These are phyloP conservation scores for Ophiocytium majus DNA, from an alignment of 352 stramenopile species.

Conservation along the genomic window DNA sequence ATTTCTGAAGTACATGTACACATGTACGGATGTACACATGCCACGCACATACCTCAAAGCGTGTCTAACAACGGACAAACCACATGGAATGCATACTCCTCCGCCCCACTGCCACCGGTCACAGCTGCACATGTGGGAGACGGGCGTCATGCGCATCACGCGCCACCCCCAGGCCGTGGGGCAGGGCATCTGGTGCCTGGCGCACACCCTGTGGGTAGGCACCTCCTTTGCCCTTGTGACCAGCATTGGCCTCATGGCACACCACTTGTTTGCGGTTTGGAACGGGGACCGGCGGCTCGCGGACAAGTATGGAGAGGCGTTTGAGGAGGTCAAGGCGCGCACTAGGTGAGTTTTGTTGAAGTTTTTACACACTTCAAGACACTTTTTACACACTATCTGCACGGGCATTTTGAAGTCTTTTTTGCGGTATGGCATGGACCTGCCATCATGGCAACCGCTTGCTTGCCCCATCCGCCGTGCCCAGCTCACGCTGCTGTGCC, in stretches of 20 bases:
- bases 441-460: too few relatives aligned
- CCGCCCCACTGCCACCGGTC: slow-evolving; percentile 53
- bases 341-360: slow-evolving; percentile 15
- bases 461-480: too few relatives aligned
- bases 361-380: neutral
- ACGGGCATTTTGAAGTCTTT: too few relatives aligned
- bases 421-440: too few relatives aligned
- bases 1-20: too few relatives aligned
- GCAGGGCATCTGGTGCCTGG: slow-evolving; percentile 69
- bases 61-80: too few relatives aligned
- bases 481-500: too few relatives aligned
- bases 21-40: too few relatives aligned
- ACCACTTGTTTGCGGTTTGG: slow-evolving; percentile 74
- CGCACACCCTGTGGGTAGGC: slow-evolving; percentile 59
- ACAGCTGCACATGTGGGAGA: slow-evolving; percentile 75
- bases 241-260: slow-evolving; percentile 60
- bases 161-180: slow-evolving; percentile 75
- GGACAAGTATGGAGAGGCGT: slow-evolving; percentile 68
- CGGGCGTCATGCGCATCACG: slow-evolving; percentile 75
- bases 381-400: too few relatives aligned
- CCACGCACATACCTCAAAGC: too few relatives aligned
- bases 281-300: slow-evolving; percentile 71
- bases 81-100: too few relatives aligned
- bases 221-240: slow-evolving; percentile 59
- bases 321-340: slow-evolving; percentile 65